Evolutionary conservation across 2,329 filamentous ascomycete genomes (phyloP).

Genomic region (Penicillium thymicola): DNA sequence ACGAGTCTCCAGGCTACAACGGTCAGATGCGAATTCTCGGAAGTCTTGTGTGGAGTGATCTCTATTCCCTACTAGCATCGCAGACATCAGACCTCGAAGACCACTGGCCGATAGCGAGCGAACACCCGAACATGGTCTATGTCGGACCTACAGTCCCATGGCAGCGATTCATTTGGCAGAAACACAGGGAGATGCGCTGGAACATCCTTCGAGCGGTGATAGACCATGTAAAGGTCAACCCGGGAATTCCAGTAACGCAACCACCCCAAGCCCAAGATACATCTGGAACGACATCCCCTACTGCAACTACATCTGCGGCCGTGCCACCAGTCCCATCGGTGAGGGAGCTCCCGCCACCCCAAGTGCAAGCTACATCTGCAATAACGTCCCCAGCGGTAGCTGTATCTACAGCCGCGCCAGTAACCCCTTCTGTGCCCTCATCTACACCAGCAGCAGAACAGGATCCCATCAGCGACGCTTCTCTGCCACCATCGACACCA

Average conservation of each 20-base stretch:
- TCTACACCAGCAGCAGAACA: neutral
- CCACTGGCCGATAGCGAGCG: slow-evolving; percentile 29
- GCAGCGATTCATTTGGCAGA: slow-evolving; percentile 10
- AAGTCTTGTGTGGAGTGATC: slow-evolving; percentile 30
- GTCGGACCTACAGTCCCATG: slow-evolving; percentile 20
- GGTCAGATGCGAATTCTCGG: slow-evolving; percentile 30
- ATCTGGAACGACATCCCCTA: neutral
- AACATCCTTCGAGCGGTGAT: slow-evolving; percentile 4
- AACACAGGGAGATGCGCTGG: slow-evolving; percentile 8
- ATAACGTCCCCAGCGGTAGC: neutral
- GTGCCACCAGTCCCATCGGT: no score
- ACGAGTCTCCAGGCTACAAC: slow-evolving; percentile 20
- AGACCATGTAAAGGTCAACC: slow-evolving; percentile 4
- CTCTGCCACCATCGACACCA: neutral
- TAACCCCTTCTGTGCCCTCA: no score
- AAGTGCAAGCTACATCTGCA: neutral
- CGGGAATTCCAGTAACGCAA: neutral
- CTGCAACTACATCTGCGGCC: neutral
- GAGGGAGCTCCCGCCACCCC: neutral
- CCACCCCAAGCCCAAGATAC: neutral
- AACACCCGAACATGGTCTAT: slow-evolving; percentile 29
- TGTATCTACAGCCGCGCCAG: neutral
- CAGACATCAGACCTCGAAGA: slow-evolving; percentile 17
- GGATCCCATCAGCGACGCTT: neutral
- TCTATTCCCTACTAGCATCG: slow-evolving; percentile 20